Percentiles rank a stretch among this genome's conserved stretches.
Evolutionary conservation across 1,284 basidiomycete species (phyloP).

Genomic region (Acaromyces ingoldii): DNA sequence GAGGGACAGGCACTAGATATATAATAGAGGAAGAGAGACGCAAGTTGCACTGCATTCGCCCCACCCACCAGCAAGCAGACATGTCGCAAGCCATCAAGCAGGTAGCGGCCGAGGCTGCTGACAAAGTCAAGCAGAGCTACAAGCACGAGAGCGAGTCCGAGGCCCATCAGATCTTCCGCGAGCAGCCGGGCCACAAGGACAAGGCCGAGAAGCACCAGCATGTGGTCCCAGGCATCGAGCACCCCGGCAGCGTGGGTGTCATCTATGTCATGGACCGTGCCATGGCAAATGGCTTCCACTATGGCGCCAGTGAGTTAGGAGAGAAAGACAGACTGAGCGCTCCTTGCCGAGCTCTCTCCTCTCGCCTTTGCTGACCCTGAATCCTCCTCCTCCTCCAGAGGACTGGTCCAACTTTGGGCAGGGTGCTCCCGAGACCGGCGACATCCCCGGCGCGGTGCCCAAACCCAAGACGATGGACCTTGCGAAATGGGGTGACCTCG

Average conservation of each 20-base stretch:
- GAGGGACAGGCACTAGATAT: no score
- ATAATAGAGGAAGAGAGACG: no score
- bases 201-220: slow-evolving; percentile 18
- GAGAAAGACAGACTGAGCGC: neutral
- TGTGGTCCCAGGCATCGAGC: slow-evolving; percentile 30
- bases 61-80: no score
- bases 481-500: slow-evolving; percentile 56
- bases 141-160: slow-evolving; percentile 38
- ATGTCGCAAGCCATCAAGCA: no score
- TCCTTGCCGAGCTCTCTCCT: neutral
- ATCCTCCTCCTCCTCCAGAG: no score
- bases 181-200: slow-evolving; percentile 29
- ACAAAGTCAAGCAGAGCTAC: no score
- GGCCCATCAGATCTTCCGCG: slow-evolving; percentile 39
- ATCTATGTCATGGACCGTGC: slow-evolving; percentile 56
- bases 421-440: slow-evolving; percentile 56
- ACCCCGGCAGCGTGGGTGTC: slow-evolving; percentile 54
- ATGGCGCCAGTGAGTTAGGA: no score
- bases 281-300: slow-evolving; percentile 32
- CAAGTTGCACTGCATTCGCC: no score
- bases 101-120: no score
- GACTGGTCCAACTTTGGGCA: slow-evolving; percentile 26
- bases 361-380: no score
- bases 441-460: slow-evolving; percentile 67
- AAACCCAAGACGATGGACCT: slow-evolving; percentile 63